Percentiles rank a stretch among this genome's conserved stretches.
Evolutionary conservation across 1,284 basidiomycete genomes (phyloP).

Genomic region (Phellopilus nigrolimitatus): DNA sequence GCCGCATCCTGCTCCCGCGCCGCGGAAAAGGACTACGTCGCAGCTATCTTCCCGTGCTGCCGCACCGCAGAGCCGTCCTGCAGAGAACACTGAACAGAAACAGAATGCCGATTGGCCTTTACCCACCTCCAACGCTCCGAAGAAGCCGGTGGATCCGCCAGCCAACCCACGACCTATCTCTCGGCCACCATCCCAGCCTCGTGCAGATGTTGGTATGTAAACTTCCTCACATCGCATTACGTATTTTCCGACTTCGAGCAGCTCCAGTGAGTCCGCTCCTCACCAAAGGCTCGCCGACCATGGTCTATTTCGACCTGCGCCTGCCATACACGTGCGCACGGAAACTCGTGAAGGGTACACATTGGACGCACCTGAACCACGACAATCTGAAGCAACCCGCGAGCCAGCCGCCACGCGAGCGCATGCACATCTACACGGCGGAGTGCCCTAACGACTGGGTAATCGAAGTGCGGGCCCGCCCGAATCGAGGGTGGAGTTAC

Average conservation of each 20-base stretch:
- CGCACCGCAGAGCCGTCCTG: not conserved
- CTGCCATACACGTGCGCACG: conserved; percentile 10
- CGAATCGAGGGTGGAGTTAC: not conserved
- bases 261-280: not conserved
- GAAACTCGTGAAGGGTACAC: conserved; percentile 4
- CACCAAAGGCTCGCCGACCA: not conserved
- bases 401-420: not conserved
- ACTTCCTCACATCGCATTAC: not conserved
- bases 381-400: conserved; percentile 7
- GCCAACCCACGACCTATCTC: no score
- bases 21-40: conserved; percentile 1
- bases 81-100: not conserved
- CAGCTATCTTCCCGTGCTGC: not conserved
- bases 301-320: conserved; percentile 13
- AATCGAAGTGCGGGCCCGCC: conserved; percentile 1
- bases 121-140: not conserved
- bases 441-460: conserved; percentile 2
- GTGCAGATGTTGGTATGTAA: not conserved
- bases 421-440: conserved; percentile 3
- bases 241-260: not conserved
- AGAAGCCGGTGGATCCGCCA: conserved; percentile 1
- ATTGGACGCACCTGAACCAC: conserved; percentile 13
- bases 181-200: not conserved
- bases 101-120: not conserved
- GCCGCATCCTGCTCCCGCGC: conserved; percentile 1